phyloP scores from a whole-genome alignment of 305 asterid genomes.

The Nicotiana rustica region DNA sequence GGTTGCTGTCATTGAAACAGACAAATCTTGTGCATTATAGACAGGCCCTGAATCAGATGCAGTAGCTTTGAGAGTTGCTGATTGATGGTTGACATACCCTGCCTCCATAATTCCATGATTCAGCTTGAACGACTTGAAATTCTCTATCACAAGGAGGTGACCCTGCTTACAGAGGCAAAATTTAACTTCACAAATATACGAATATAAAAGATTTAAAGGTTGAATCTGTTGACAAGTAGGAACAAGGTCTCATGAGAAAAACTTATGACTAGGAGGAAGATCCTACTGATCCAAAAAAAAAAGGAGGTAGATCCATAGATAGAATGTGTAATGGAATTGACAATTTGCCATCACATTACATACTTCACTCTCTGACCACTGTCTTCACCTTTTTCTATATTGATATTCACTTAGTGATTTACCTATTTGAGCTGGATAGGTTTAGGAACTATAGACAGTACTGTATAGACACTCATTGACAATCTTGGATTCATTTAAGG shows the following conservation, averaged over 20 bases:
- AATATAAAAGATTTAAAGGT: slow-evolving; percentile 21
- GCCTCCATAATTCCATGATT: slow-evolving; percentile 96
- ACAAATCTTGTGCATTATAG: slow-evolving; percentile 61
- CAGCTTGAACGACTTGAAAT: slow-evolving; percentile 70
- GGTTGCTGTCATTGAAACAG: slow-evolving; percentile 93
- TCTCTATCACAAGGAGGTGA: slow-evolving; percentile 83
- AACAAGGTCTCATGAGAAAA: neutral
- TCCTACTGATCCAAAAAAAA: neutral
- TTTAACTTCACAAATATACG: slow-evolving; percentile 27
- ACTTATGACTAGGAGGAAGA: neutral
- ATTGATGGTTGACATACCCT: slow-evolving; percentile 77
- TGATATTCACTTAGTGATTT: slow-evolving; percentile 11
- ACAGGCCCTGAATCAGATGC: slow-evolving; percentile 43
- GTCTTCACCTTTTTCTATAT: slow-evolving; percentile 16
- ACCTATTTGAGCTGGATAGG: slow-evolving; percentile 24
- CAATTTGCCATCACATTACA: slow-evolving; percentile 1
- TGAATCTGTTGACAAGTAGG: slow-evolving; percentile 16
- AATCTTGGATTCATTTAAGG: neutral
- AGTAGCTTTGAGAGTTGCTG: slow-evolving; percentile 57
- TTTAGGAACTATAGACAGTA: slow-evolving; percentile 5
- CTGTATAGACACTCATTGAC: neutral
- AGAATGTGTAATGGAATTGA: neutral
- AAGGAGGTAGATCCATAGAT: slow-evolving; percentile 12
- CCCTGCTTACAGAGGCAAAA: slow-evolving; percentile 63
- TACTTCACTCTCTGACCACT: neutral